phyloP scores from a whole-genome alignment of 257 asterid genomes.

The Nyctanthes arbortristis region DNA sequence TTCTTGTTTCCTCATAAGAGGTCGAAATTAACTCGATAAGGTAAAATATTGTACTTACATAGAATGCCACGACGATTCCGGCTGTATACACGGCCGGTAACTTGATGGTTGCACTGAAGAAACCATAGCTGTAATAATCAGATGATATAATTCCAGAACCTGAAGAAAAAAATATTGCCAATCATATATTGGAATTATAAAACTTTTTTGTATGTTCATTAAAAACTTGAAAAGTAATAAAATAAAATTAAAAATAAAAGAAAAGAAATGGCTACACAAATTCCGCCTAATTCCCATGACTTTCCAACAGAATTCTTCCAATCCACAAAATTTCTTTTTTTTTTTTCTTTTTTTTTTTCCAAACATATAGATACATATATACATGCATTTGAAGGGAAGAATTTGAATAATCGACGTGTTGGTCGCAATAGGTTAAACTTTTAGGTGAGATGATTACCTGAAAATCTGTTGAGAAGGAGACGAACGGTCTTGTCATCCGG shows the following conservation, averaged over 20 bases:
- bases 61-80: slow-evolving; percentile 88
- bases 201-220: too few relatives aligned
- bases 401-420: neutral
- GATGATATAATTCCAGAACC: slow-evolving; percentile 89
- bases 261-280: neutral
- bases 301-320: neutral
- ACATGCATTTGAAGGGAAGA: neutral
- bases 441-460: slow-evolving; percentile 42
- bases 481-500: slow-evolving; percentile 53
- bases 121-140: slow-evolving; percentile 84
- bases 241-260: neutral
- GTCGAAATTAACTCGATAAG: neutral
- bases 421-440: neutral
- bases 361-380: neutral
- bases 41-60: slow-evolving; percentile 41
- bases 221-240: slow-evolving; percentile 54
- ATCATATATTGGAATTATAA: neutral
- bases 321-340: neutral
- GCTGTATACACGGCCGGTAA: slow-evolving; percentile 82
- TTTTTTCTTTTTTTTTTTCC: too few relatives aligned
- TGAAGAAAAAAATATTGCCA: slow-evolving; percentile 27
- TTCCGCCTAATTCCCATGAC: neutral
- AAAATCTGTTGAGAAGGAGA: slow-evolving; percentile 75
- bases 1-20: neutral
- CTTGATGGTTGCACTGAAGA: slow-evolving; percentile 86